phyloP scores from a whole-genome alignment of 306 rosid species.

The Medicago truncatula region MtrunA17r5.0-ANR NC_053042.1:31572001-31572500 shows the following conservation, averaged over 20 bases:
- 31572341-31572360: constrained; percentile 53
- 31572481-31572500: not conserved
- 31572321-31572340: constrained; percentile 68
- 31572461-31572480: no score
- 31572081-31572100: constrained; percentile 84
- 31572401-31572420: constrained; percentile 5
- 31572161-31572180: constrained; percentile 22
- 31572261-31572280: constrained; percentile 76
- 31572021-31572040: no score
- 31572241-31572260: constrained; percentile 1
- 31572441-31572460: not conserved
- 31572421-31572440: not conserved
- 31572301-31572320: constrained; percentile 76
- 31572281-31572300: constrained; percentile 73
- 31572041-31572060: not conserved
- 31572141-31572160: constrained; percentile 83
- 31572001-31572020: no score
- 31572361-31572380: constrained; percentile 71
- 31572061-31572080: constrained; percentile 58
- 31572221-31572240: constrained; percentile 36
- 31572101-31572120: constrained; percentile 73
- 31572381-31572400: constrained; percentile 77
- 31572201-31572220: not conserved
- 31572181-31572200: not conserved
- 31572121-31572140: constrained; percentile 82